Percentiles rank a stretch among this genome's conserved stretches.
These are phyloP conservation scores for Rhodomyrtus psidioides DNA, from an alignment of 441 rosid species.

Conservation along the genomic window DNA sequence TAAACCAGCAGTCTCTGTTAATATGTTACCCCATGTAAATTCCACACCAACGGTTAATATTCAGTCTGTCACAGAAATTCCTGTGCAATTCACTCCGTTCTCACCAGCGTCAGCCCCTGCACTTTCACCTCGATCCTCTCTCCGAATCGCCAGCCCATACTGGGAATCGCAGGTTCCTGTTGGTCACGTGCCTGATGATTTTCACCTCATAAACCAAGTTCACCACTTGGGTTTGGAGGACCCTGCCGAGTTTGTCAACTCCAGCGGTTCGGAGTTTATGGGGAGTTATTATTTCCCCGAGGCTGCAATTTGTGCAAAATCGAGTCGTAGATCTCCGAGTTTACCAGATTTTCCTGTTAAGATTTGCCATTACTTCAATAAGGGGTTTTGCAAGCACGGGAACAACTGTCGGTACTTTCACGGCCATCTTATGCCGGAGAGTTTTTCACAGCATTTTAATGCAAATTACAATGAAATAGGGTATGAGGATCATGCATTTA, in stretches of 20 bases:
- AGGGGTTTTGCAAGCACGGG: constrained; percentile 86
- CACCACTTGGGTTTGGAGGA: constrained; percentile 45
- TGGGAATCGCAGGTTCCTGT: neutral
- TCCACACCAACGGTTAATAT: neutral
- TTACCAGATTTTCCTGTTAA: constrained; percentile 74
- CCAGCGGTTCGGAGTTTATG: constrained; percentile 33
- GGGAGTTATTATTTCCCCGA: constrained; percentile 36
- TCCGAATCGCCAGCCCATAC: neutral
- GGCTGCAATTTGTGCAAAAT: constrained; percentile 34
- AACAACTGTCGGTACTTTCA: constrained; percentile 77
- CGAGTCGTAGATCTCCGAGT: constrained; percentile 58
- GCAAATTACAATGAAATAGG: constrained; percentile 8
- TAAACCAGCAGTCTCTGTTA: constrained; percentile 23
- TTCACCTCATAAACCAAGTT: constrained; percentile 20
- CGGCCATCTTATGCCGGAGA: constrained; percentile 45
- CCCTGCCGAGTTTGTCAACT: constrained; percentile 30
- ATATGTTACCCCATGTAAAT: constrained; percentile 29
- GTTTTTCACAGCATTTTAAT: constrained; percentile 17
- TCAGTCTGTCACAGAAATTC: constrained; percentile 19
- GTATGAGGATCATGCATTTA: constrained; percentile 49
- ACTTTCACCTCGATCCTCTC: constrained; percentile 18
- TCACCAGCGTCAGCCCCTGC: constrained; percentile 14
- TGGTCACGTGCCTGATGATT: constrained; percentile 24
- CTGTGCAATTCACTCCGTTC: constrained; percentile 27
- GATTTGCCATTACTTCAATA: constrained; percentile 71